Evolutionary conservation across 441 rosid species (phyloP).

Genomic region (Erysimum cheiri): DNA sequence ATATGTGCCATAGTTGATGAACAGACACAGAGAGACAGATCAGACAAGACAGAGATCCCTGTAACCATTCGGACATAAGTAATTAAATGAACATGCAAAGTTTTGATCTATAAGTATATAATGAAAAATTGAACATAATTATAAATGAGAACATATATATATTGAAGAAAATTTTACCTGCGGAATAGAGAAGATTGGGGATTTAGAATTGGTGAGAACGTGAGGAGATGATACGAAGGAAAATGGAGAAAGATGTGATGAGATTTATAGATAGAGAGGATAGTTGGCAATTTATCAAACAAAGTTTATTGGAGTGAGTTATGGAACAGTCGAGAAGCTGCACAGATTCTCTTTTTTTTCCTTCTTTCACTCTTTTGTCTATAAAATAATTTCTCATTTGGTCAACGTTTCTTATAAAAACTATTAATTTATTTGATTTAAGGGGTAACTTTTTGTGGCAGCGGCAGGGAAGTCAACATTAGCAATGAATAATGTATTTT

Average conservation of each 20-base stretch:
- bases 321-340: background rate
- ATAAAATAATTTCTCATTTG: no score
- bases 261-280: no score
- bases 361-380: no score
- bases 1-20: constrained; percentile 2
- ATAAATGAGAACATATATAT: background rate
- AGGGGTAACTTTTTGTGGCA: no score
- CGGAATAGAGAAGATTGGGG: background rate
- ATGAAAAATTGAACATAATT: background rate
- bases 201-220: background rate
- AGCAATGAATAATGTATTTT: no score
- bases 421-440: no score
- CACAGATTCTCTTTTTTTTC: background rate
- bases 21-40: background rate
- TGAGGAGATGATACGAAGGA: background rate
- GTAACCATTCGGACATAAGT: background rate
- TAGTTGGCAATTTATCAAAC: background rate
- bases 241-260: no score
- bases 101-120: background rate
- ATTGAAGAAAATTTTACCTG: background rate
- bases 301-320: no score
- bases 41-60: background rate
- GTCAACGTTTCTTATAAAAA: no score
- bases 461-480: no score
- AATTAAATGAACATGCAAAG: background rate